These are phyloP conservation scores for Flueggea neowawraea DNA, from an alignment of 441 rosid species.

Conservation along the genomic window DNA sequence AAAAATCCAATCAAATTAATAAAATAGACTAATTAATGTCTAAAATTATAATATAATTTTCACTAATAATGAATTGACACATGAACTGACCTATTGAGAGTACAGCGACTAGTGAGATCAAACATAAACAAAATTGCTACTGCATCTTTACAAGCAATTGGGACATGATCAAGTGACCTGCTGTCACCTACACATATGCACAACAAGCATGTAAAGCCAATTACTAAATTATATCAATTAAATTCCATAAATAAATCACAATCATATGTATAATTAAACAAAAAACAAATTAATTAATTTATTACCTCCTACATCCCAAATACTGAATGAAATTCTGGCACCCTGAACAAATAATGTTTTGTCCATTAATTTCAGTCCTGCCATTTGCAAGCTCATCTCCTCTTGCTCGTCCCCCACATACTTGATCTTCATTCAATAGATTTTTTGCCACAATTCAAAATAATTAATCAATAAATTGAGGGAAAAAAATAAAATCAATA, in stretches of 20 bases:
- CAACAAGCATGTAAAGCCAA: not conserved
- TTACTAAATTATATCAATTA: not conserved
- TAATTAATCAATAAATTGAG: too few species aligned
- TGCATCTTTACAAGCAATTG: conserved; percentile 91
- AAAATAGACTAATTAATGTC: not conserved
- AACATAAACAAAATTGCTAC: conserved; percentile 93
- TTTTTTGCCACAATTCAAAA: too few species aligned
- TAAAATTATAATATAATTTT: too few species aligned
- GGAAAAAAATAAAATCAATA: too few species aligned
- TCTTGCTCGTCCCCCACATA: conserved; percentile 81
- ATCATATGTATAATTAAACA: not conserved
- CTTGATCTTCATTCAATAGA: conserved; percentile 37
- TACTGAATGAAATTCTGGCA: conserved; percentile 75
- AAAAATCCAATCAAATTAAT: not conserved
- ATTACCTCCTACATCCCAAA: conserved; percentile 93
- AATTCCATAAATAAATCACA: too few species aligned
- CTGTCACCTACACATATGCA: conserved; percentile 43
- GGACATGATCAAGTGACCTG: conserved; percentile 66
- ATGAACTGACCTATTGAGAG: conserved; percentile 64
- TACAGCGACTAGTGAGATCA: conserved; percentile 92
- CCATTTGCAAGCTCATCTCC: conserved; percentile 54
- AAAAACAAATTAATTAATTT: not conserved
- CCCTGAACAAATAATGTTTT: conserved; percentile 77
- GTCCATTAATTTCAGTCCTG: conserved; percentile 77
- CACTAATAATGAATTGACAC: not conserved